Percentiles rank a stretch among this genome's conserved stretches.
Conservation (phyloP, 1,284 basidiomycete genomes). For the Malassezia sympodialis region DNA sequence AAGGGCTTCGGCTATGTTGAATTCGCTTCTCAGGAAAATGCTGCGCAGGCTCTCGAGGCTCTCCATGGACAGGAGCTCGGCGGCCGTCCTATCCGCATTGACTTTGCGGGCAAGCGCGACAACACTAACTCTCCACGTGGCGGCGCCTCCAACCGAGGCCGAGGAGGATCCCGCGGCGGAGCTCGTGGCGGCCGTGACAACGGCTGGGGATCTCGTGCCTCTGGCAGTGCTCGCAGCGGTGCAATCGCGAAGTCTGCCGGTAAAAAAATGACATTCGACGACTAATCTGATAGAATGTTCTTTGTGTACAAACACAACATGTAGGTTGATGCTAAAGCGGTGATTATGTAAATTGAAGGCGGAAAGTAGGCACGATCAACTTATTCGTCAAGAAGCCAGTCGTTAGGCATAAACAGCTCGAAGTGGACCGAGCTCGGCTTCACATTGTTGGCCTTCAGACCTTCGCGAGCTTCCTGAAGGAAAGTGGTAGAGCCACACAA, state of each 20-base stretch:
- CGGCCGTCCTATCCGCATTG: conserved; percentile 70
- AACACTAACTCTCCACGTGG: conserved; percentile 54
- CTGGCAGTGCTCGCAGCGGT: conserved; percentile 56
- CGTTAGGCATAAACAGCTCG: conserved; percentile 13
- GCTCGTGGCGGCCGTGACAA: conserved; percentile 43
- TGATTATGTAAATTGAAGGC: not conserved
- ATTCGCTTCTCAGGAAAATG: conserved; percentile 68
- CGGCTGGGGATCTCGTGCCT: conserved; percentile 23
- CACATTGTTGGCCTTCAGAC: not conserved
- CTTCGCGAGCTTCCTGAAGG: conserved; percentile 1
- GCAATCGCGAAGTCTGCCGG: conserved; percentile 66
- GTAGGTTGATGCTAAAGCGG: not conserved
- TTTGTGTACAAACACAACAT: not conserved
- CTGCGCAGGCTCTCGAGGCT: conserved; percentile 66
- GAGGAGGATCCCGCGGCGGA: conserved; percentile 6
- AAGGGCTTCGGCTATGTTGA: conserved; percentile 98
- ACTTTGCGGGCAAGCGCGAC: conserved; percentile 62
- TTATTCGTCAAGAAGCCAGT: conserved; percentile 9
- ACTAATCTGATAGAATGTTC: conserved; percentile 22
- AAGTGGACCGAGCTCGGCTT: not conserved
- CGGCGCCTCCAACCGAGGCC: conserved; percentile 47
- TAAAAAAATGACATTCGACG: conserved; percentile 69
- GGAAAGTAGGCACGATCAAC: not conserved
- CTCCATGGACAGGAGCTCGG: conserved; percentile 68
- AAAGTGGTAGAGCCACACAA: conserved; percentile 7